Base-by-base conservation (phyloP, 1,139 yeast genomes). In the Zygosaccharomyces pseudobailii region DNA sequence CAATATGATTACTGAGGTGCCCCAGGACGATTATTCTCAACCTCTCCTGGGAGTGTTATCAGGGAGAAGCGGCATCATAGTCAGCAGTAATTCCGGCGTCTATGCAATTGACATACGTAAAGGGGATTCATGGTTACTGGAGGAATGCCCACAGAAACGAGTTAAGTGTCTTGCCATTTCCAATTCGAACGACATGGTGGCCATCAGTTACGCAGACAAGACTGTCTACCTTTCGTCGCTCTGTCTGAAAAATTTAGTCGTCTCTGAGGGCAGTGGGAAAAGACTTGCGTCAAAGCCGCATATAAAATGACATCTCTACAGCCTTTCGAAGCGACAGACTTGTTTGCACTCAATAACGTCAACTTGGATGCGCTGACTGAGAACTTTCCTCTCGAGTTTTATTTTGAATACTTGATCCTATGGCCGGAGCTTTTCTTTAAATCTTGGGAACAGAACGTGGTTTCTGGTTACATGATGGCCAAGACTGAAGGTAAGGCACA, bases 371-470 rank as follows among this genome's bases (percentile, higher is more conserved):
- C 87, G 1, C 73, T 90, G 46, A 92, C 97, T 0, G 97, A 90
- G 62, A 92, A 90, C 68, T 94, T 87, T 70, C 85, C 88, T 45
- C 67, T 87, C 20, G 84, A 82, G 42, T 92, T 89, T 63, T 94
- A 92, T 62, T 75, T 87, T 28, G 89, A 87, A 55, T 94, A 94
- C 61, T 72, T 94, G 46, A 76, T 82, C 9, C 75, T 77, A 43
- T 90, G 97, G 97, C 97, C 98, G 3, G 75, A 89, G 28, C 71
- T 94, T 48, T 86, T 90, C 67, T 90, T 89, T 75, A 86, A 87
- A 63, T 79, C 90, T 10, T 68, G 69, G 5, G 79, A 82, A 63
- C 51, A 52, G 41, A 55, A 59, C 27, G 58, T 58, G 4, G 72
- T 78, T 20, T 79, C 84, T 40, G 94, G 92, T 0, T 85, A 85